Evolutionary conservation across 805 yeast genomes (phyloP), one percentile per base, ranked within the genome.

Genomic region (Hanseniaspora occidentalis): DNA sequence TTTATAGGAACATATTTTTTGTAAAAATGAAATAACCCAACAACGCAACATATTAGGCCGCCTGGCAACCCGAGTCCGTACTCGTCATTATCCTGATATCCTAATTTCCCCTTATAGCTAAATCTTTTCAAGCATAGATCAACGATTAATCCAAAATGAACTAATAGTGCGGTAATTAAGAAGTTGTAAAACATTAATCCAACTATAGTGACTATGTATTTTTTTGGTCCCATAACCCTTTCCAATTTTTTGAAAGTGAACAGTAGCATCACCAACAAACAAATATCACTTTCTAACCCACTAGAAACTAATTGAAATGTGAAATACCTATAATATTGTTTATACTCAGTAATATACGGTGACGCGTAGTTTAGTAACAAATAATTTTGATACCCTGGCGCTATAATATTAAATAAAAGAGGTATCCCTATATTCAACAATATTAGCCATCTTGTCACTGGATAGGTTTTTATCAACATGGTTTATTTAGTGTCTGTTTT

Each of bases 201-300:
- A 1, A 65, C 41, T 2, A 77, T 51, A 13, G 72, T 50, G 27
- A 75, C 67, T 9, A 72, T 47, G 47, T 74, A 73, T 48, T 72
- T 74, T 36, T 68, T 55, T 10, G 77, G 67, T 1, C 84, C 84
- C 50, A 67, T 67, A 37, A 71, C 56, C 38, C 84, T 53, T 56
- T 78, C 85, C 39, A 78, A 46, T 31, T 65, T 68, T 52, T 77
- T 73, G 49, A 69, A 67, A 38, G 70, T 70, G 43, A 73, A 65
- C 65, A 66, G 62, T 8, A 73, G 53, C 31, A 77, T 50, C 11
- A 71, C 53, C 9, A 68, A 51, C 2, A 66, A 51, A 2, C 75
- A 47, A 43, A 68, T 73, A 54, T 78, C 82, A 4, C 79, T 68
- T 51, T 76, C 82, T 50, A 73, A 76, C 35, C 72, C 62, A 38